These are phyloP conservation scores for Cryptosporidium parvum DNA, from an alignment of 169 alveolate genomes.

Conservation along the genomic window DNA sequence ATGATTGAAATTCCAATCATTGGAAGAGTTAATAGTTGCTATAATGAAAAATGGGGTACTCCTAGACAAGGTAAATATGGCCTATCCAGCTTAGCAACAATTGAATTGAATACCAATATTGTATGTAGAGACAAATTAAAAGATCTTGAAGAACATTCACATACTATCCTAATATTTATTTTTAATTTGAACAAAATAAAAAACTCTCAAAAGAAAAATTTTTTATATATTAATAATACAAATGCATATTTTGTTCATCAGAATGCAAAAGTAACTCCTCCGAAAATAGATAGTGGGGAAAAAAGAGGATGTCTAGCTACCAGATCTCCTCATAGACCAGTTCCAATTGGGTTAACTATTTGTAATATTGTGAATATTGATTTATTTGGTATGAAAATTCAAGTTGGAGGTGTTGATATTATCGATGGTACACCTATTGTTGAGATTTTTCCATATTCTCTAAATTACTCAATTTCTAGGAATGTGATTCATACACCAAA, in stretches of 20 bases:
- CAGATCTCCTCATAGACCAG: constrained; percentile 60
- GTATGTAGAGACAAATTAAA: constrained; percentile 6
- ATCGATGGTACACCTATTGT: constrained; percentile 48
- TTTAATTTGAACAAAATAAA: constrained; percentile 36
- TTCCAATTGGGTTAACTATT: constrained; percentile 38
- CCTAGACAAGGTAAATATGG: constrained; percentile 55
- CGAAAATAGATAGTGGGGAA: constrained; percentile 33
- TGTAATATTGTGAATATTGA: constrained; percentile 5
- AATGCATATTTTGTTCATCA: neutral
- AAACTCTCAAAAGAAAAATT: neutral
- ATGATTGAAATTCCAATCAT: constrained; percentile 6
- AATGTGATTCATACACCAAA: neutral
- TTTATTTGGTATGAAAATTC: constrained; percentile 11
- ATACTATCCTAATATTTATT: constrained; percentile 16
- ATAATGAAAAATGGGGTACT: constrained; percentile 62
- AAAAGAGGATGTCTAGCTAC: constrained; percentile 63
- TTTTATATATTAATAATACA: neutral
- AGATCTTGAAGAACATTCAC: constrained; percentile 9
- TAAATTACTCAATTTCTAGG: neutral
- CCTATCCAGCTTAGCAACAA: constrained; percentile 2
- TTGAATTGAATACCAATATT: constrained; percentile 21
- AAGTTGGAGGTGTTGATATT: constrained; percentile 29
- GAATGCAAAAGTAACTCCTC: constrained; percentile 61
- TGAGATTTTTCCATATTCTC: constrained; percentile 47
- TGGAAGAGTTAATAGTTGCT: constrained; percentile 36